phyloP scores from a whole-genome alignment of 139 green algal species.

The Tetradesmus obliquus region DNA sequence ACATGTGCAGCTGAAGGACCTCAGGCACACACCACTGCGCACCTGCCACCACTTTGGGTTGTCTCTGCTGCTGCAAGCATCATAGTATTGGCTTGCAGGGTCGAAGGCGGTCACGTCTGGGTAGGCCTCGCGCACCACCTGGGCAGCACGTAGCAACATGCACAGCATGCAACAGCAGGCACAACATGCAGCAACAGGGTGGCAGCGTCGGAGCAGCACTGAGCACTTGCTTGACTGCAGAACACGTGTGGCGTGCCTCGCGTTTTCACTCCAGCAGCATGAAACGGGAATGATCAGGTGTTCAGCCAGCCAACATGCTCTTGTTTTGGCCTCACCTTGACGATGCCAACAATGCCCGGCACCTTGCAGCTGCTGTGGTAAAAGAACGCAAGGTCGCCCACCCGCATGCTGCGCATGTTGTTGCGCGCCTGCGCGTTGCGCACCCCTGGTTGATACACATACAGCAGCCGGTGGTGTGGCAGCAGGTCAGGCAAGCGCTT shows the following conservation, averaged over 20 bases:
- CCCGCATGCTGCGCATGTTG: constrained; percentile 72
- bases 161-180: not conserved
- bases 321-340: constrained; percentile 51
- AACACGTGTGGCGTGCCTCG: not conserved
- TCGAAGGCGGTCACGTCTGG: constrained; percentile 75
- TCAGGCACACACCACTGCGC: not conserved
- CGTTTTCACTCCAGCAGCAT: not conserved
- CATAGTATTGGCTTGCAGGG: constrained; percentile 66
- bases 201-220: no score
- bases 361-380: constrained; percentile 71
- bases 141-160: not conserved
- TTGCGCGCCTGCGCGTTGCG: constrained; percentile 79
- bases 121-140: constrained; percentile 71
- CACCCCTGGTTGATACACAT: constrained; percentile 60
- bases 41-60: constrained; percentile 66
- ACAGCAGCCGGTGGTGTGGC: not conserved
- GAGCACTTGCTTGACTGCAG: no score
- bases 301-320: not conserved
- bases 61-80: constrained; percentile 55
- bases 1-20: no score
- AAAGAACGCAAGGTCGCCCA: constrained; percentile 73
- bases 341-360: constrained; percentile 71
- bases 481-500: not conserved
- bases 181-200: not conserved
- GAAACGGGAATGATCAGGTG: not conserved